A percentile compares a stretch with the other conserved stretches of the same genome.
Evolutionary conservation across 805 yeast species (phyloP).

Genomic region (Sungouiozyma intestinalis): DNA sequence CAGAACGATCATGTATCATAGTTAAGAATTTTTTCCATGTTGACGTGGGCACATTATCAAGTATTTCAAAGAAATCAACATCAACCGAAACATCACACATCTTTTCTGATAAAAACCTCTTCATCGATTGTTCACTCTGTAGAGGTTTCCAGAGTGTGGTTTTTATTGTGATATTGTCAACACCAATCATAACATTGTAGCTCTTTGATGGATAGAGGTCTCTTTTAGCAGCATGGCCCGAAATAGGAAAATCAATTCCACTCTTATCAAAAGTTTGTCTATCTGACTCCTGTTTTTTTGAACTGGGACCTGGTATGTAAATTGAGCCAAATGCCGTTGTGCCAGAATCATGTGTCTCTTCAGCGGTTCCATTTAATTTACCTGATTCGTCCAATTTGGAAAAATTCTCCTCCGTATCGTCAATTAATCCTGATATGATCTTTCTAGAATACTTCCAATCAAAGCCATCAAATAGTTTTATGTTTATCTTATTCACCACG

Average conservation of each 20-base stretch:
- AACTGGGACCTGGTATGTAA: constrained; percentile 51
- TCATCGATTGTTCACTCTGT: constrained; percentile 19
- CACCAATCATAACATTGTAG: constrained; percentile 49
- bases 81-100: constrained; percentile 40
- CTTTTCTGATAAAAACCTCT: constrained; percentile 31
- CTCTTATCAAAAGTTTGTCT: constrained; percentile 33
- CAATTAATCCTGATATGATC: constrained; percentile 54
- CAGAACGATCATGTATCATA: constrained; percentile 33
- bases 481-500: constrained; percentile 20
- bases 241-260: constrained; percentile 8
- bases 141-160: constrained; percentile 40
- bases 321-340: constrained; percentile 56
- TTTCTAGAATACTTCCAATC: constrained; percentile 79
- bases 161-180: constrained; percentile 41
- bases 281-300: constrained; percentile 41
- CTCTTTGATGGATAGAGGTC: constrained; percentile 52
- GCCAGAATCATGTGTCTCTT: constrained; percentile 4
- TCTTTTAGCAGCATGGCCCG: constrained; percentile 32
- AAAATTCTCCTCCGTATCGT: constrained; percentile 24
- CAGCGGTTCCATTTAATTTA: constrained; percentile 7
- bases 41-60: constrained; percentile 75
- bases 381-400: constrained; percentile 11
- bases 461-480: constrained; percentile 75
- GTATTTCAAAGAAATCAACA: constrained; percentile 46
- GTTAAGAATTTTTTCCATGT: constrained; percentile 84